Percentiles rank a stretch among this genome's conserved stretches.
phyloP scores from a whole-genome alignment of 495 filamentous ascomycete genomes.

The Thermothielavioides terrestris region DNA sequence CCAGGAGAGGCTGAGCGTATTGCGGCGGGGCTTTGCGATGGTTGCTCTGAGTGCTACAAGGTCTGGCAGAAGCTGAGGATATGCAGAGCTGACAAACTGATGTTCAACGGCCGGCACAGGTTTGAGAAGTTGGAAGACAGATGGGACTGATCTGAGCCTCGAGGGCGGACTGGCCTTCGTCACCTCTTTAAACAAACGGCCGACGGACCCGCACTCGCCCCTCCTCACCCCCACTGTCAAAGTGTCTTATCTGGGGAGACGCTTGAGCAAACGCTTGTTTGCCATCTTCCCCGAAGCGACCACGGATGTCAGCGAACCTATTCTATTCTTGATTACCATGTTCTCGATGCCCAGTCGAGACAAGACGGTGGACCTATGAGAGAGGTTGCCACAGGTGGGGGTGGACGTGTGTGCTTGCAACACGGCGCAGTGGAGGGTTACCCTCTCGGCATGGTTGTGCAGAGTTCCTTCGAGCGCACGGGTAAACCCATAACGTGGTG shows the following conservation, averaged over 20 bases:
- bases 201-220: background rate
- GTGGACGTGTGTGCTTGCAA: no score
- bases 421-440: constrained; percentile 16
- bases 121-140: background rate
- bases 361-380: constrained; percentile 8
- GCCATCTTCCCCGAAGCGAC: background rate
- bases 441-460: constrained; percentile 3
- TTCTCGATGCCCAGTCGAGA: constrained; percentile 11
- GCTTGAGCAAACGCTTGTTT: constrained; percentile 21
- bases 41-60: no score
- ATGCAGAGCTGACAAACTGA: no score
- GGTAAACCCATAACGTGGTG: constrained; percentile 22
- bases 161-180: constrained; percentile 7
- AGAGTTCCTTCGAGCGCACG: constrained; percentile 11
- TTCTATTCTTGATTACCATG: constrained; percentile 8
- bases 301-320: no score
- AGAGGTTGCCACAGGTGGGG: constrained; percentile 4
- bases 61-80: no score
- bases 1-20: no score
- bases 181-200: constrained; percentile 17
- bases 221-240: constrained; percentile 9
- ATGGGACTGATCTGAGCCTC: background rate
- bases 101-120: no score
- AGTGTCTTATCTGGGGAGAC: constrained; percentile 2
- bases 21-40: no score